These are phyloP conservation scores for Colletotrichum abscissum DNA, from an alignment of 2,329 filamentous ascomycete genomes.

Conservation along the genomic window DNA sequence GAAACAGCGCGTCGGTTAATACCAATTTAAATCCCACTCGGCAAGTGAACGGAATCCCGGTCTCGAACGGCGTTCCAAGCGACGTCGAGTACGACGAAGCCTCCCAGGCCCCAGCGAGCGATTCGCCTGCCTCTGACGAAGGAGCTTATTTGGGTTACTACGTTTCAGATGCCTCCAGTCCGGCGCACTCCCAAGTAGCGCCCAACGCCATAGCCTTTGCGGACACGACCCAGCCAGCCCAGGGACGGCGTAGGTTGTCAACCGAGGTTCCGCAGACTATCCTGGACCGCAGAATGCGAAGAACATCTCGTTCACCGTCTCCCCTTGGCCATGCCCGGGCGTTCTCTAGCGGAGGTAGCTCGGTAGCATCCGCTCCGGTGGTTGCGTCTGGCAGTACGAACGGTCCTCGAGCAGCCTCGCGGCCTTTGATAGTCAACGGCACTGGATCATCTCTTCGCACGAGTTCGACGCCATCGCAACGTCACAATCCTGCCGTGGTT, in stretches of 20 bases:
- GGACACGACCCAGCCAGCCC: conserved; percentile 54
- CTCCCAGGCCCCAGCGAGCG: conserved; percentile 50
- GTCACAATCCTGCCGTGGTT: not conserved
- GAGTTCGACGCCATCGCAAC: conserved; percentile 41
- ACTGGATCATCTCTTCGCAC: conserved; percentile 58
- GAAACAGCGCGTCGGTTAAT: conserved; percentile 20
- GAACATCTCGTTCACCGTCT: conserved; percentile 67
- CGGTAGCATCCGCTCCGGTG: conserved; percentile 52
- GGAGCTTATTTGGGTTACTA: conserved; percentile 53
- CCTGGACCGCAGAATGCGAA: conserved; percentile 63
- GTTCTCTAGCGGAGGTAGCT: conserved; percentile 51
- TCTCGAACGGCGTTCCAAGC: conserved; percentile 68
- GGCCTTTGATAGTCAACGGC: conserved; percentile 65
- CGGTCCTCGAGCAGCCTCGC: conserved; percentile 49
- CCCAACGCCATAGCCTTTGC: conserved; percentile 59
- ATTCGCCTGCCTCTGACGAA: conserved; percentile 62
- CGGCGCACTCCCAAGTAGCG: conserved; percentile 40
- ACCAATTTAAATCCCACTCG: conserved; percentile 40
- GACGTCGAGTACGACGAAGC: conserved; percentile 62
- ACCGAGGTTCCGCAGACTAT: conserved; percentile 65
- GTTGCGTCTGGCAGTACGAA: conserved; percentile 50
- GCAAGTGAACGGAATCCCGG: conserved; percentile 60
- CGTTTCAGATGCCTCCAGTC: conserved; percentile 45
- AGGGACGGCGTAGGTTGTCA: conserved; percentile 59
- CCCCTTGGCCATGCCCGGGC: conserved; percentile 62